Evolutionary conservation across 495 filamentous ascomycete genomes (phyloP), one percentile per base, ranked within the genome.

Genomic region (Penicillium alfredii): DNA sequence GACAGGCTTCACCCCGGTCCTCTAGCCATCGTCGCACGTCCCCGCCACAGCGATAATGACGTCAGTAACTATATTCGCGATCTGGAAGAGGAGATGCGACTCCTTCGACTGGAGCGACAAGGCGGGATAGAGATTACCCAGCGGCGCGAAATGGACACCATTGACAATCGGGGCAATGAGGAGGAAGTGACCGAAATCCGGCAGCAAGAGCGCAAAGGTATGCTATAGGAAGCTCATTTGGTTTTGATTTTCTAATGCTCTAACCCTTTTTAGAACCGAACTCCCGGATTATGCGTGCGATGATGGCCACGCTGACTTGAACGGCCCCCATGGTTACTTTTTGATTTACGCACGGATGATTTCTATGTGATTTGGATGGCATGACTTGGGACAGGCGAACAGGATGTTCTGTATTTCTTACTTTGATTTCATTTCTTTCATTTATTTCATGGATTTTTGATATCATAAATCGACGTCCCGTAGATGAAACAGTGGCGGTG

Each of bases 141-240:
- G 54, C 68, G 49, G 66, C 77, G 67, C 49, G 55, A 67, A 8
- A 61, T 55, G 9, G 55, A 62, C 8, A 49, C 61, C 8, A 55
- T 61, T 37, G 53, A 63, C 9, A 64, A 70, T 16, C 62, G 64
- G 18, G 75, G 76, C 11, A 72, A 66, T 23, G 45, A 49, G 38
- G 63, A 73, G 38, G 69, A 77, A 34, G 57, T 77, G 8, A 50
- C 82, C 13, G 74, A 86, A 49, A 67, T 92, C 20, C 39, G 44
- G 45, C 80, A 83, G 64, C 83, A 79, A 69, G 84, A 94, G 56
- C 80, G 80, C 63, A 86, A 76, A 82, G 85, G 88, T 93, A 88
- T 72, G 81, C 70, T 84, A 29, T 6, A 11, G 0, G 71, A 74
- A 70, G 63, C 73, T 83, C 62, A 58, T 66, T 47, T 45, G 58